phyloP scores from a whole-genome alignment of 176 grass and related monocot genomes.

The Triticum timopheevii region DNA sequence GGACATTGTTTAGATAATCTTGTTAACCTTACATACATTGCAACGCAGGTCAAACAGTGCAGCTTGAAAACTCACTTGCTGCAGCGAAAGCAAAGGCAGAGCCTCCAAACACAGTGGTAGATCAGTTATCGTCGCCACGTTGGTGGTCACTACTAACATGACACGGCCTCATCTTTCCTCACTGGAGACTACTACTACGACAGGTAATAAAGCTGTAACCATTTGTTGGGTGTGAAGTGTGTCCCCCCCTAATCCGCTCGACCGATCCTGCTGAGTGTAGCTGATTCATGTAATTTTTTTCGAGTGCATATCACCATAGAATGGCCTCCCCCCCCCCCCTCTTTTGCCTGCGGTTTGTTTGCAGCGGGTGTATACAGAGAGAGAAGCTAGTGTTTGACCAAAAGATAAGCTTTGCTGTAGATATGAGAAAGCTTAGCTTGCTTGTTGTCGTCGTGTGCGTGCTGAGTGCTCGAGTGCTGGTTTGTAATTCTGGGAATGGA shows the following conservation, averaged over 20 bases:
- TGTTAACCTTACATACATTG: constrained; percentile 15
- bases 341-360: constrained; percentile 37
- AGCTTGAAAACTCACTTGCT: constrained; percentile 82
- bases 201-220: constrained; percentile 64
- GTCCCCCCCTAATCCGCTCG: constrained; percentile 38
- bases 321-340: constrained; percentile 12
- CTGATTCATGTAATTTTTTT: constrained; percentile 76
- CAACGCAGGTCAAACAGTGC: constrained; percentile 85
- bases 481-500: constrained; percentile 48
- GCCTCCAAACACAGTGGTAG: constrained; percentile 36
- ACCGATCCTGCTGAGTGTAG: constrained; percentile 41
- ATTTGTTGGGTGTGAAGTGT: constrained; percentile 55
- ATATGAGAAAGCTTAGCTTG: constrained; percentile 35
- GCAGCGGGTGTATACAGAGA: constrained; percentile 60
- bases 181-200: constrained; percentile 48
- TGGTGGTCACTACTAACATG: constrained; percentile 61
- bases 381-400: constrained; percentile 55
- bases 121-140: constrained; percentile 39
- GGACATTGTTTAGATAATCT: background rate
- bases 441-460: constrained; percentile 36
- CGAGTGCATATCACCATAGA: constrained; percentile 49
- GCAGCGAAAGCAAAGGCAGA: constrained; percentile 62
- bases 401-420: constrained; percentile 61
- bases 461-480: constrained; percentile 41
- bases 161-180: constrained; percentile 64